Percentiles rank a stretch among this genome's conserved stretches.
Conservation (phyloP, 148 eudicot species). For the Suaeda aralocaspica region DNA sequence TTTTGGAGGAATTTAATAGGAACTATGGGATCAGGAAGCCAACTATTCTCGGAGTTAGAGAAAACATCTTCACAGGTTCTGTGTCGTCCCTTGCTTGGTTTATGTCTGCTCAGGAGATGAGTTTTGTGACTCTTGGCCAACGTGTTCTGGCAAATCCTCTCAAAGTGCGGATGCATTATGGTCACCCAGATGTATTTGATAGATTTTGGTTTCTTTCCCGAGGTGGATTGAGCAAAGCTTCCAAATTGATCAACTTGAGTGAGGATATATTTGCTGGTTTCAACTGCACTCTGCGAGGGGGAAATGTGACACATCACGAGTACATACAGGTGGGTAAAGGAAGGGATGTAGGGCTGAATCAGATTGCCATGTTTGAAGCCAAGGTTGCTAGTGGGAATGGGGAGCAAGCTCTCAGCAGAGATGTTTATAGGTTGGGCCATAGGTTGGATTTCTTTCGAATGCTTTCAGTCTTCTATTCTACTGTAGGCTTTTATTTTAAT, state of each 20-base stretch:
- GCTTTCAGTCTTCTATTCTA: constrained; percentile 85
- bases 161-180: constrained; percentile 95
- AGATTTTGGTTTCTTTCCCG: constrained; percentile 85
- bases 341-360: constrained; percentile 93
- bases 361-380: constrained; percentile 97
- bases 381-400: constrained; percentile 97
- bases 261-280: constrained; percentile 96
- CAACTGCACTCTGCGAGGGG: constrained; percentile 87
- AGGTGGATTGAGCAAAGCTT: constrained; percentile 95
- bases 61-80: constrained; percentile 85
- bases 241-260: constrained; percentile 82
- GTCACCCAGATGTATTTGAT: constrained; percentile 95
- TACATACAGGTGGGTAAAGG: constrained; percentile 98
- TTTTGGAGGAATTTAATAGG: constrained; percentile 76
- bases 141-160: constrained; percentile 93
- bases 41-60: constrained; percentile 86
- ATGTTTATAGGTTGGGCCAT: constrained; percentile 90
- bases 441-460: constrained; percentile 87
- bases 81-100: constrained; percentile 99
- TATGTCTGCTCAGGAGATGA: constrained; percentile 94
- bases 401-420: constrained; percentile 91
- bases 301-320: constrained; percentile 95
- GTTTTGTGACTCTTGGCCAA: constrained; percentile 90
- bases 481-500: constrained; percentile 81
- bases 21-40: constrained; percentile 70